These are phyloP conservation scores for Phytophthora citricola DNA, from an alignment of 352 stramenopile species.

Conservation along the genomic window DNA sequence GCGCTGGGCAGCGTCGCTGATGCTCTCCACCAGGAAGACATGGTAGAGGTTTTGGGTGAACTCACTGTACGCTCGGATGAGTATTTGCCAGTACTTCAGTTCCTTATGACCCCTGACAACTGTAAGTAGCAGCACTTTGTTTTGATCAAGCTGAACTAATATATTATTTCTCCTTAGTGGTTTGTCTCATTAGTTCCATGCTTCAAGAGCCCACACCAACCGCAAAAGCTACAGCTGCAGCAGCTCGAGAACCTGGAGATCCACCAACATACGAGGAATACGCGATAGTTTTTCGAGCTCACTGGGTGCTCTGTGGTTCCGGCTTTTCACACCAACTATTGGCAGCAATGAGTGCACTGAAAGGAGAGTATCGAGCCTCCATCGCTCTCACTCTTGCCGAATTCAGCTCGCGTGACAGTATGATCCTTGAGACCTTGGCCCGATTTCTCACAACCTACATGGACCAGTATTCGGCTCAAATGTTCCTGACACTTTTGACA, in stretches of 20 bases:
- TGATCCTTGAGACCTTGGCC: slow-evolving; percentile 69
- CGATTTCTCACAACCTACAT: slow-evolving; percentile 72
- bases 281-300: slow-evolving; percentile 59
- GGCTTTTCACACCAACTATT: slow-evolving; percentile 69
- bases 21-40: slow-evolving; percentile 53
- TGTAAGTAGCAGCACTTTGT: slow-evolving; percentile 33
- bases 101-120: slow-evolving; percentile 70
- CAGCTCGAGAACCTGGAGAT: slow-evolving; percentile 39
- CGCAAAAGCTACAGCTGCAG: slow-evolving; percentile 28
- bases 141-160: neutral
- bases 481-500: slow-evolving; percentile 58
- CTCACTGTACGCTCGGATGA: slow-evolving; percentile 59
- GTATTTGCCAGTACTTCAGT: slow-evolving; percentile 66
- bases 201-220: slow-evolving; percentile 47
- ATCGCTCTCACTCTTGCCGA: slow-evolving; percentile 46
- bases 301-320: slow-evolving; percentile 71
- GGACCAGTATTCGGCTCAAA: slow-evolving; percentile 70
- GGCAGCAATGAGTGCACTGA: slow-evolving; percentile 59
- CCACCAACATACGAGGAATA: slow-evolving; percentile 71
- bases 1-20: slow-evolving; percentile 48
- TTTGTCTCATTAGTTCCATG: slow-evolving; percentile 53
- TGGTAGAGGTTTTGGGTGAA: slow-evolving; percentile 54
- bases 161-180: slow-evolving; percentile 34
- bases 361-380: slow-evolving; percentile 26
- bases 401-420: slow-evolving; percentile 63